phyloP scores from a whole-genome alignment of 306 rosid species.

The Trifolium dubium region DNA sequence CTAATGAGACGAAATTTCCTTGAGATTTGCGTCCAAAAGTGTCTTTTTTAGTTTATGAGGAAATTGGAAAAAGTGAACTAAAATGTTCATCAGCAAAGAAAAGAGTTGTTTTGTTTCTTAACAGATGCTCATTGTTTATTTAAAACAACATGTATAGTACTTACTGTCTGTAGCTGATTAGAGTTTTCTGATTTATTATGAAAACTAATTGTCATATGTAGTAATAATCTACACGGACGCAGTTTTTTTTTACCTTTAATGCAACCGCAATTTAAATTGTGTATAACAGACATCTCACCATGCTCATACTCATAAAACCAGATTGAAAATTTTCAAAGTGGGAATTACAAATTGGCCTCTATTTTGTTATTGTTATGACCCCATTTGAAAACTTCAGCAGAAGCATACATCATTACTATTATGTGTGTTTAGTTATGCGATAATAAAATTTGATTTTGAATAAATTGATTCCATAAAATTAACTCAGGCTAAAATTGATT shows the following conservation, averaged over 20 bases:
- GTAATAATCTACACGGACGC: neutral
- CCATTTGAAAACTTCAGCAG: neutral
- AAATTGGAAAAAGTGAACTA: neutral
- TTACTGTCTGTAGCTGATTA: slow-evolving; percentile 1
- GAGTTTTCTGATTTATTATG: neutral
- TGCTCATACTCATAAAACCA: neutral
- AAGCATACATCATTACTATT: neutral
- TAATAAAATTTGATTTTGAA: too few species aligned
- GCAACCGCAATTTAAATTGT: neutral
- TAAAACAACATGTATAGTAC: neutral
- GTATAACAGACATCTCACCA: neutral
- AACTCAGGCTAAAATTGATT: too few species aligned
- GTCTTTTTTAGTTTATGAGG: neutral
- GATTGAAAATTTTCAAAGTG: neutral
- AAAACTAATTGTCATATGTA: neutral
- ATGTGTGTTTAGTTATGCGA: too few species aligned
- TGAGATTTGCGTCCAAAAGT: neutral
- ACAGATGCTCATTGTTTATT: slow-evolving; percentile 6
- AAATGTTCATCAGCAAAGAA: neutral
- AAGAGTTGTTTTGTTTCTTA: neutral
- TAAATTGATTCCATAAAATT: too few species aligned
- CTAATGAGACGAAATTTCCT: neutral
- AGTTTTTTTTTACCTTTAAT: neutral
- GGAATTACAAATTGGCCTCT: neutral
- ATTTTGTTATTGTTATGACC: neutral